phyloP scores from a whole-genome alignment of 768 basidiomycete species.

The Agrocybe praecox region DNA sequence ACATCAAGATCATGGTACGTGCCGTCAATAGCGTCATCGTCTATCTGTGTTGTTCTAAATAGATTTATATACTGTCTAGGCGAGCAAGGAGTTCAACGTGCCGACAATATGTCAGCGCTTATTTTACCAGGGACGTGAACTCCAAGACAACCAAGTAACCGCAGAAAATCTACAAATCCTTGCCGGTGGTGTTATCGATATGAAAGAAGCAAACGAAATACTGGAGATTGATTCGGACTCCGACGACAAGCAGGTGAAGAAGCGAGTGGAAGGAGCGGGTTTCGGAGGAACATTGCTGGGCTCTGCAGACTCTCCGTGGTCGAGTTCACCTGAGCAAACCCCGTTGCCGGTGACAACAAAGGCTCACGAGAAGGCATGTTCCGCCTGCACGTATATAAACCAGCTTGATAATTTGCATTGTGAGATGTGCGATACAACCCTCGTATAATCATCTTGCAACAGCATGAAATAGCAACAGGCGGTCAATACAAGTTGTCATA shows the following conservation, averaged over 20 bases:
- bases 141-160: constrained; percentile 62
- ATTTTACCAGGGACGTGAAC: constrained; percentile 61
- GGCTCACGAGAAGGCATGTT: constrained; percentile 44
- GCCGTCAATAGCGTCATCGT: background rate
- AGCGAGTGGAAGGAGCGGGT: constrained; percentile 61
- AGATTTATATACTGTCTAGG: constrained; percentile 34
- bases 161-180: constrained; percentile 54
- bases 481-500: too few species aligned
- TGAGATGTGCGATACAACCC: constrained; percentile 47
- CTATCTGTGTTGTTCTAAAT: background rate
- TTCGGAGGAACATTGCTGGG: constrained; percentile 77
- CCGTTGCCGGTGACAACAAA: constrained; percentile 15
- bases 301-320: constrained; percentile 23
- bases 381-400: constrained; percentile 63
- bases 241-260: constrained; percentile 40
- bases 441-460: constrained; percentile 21
- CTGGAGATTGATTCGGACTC: constrained; percentile 55
- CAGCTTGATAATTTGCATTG: constrained; percentile 42
- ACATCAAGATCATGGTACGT: constrained; percentile 74
- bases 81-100: constrained; percentile 63
- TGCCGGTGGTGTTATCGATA: constrained; percentile 65
- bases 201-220: constrained; percentile 65
- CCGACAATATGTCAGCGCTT: constrained; percentile 80
- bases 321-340: constrained; percentile 27
- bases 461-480: too few species aligned